These are phyloP conservation scores for Eucalyptus erythrocorys DNA, from an alignment of 345 rosid genomes.

Conservation along the genomic window DNA sequence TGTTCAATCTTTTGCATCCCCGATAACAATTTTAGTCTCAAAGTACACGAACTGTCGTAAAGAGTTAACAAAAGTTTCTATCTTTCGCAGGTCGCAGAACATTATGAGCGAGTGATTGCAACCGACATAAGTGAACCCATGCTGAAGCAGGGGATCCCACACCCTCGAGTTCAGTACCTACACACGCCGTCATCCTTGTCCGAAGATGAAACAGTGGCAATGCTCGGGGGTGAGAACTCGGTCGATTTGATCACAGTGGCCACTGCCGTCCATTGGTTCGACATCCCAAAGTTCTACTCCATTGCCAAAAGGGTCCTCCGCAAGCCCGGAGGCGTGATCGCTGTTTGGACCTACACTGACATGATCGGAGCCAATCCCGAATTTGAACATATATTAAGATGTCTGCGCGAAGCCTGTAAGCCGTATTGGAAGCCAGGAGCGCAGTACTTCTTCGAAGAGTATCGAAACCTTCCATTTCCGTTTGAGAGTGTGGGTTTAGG, in stretches of 20 bases:
- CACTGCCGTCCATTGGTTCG: conserved; percentile 59
- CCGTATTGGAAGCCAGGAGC: conserved; percentile 29
- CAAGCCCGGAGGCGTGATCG: conserved; percentile 57
- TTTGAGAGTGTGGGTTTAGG: conserved; percentile 50
- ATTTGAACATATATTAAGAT: conserved; percentile 27
- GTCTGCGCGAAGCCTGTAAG: conserved; percentile 21
- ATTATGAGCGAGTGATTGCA: conserved; percentile 45
- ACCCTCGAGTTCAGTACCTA: conserved; percentile 29
- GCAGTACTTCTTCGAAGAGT: conserved; percentile 20
- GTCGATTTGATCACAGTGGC: conserved; percentile 52
- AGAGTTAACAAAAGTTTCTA: neutral
- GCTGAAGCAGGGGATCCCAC: conserved; percentile 26
- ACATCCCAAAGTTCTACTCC: conserved; percentile 45
- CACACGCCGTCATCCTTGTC: conserved; percentile 40
- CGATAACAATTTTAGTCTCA: neutral
- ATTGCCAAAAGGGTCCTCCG: conserved; percentile 32
- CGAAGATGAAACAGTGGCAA: conserved; percentile 25
- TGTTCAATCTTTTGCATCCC: neutral
- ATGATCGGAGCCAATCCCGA: conserved; percentile 25
- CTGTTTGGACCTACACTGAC: conserved; percentile 48
- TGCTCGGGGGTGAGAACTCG: conserved; percentile 38
- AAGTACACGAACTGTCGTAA: neutral
- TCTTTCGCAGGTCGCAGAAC: conserved; percentile 41
- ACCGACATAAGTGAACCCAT: conserved; percentile 49
- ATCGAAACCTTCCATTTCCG: conserved; percentile 48